A percentile compares a stretch with the other conserved stretches of the same genome.
Evolutionary conservation across 768 basidiomycete species (phyloP).

Genomic region (Kwoniella heveanensis): DNA sequence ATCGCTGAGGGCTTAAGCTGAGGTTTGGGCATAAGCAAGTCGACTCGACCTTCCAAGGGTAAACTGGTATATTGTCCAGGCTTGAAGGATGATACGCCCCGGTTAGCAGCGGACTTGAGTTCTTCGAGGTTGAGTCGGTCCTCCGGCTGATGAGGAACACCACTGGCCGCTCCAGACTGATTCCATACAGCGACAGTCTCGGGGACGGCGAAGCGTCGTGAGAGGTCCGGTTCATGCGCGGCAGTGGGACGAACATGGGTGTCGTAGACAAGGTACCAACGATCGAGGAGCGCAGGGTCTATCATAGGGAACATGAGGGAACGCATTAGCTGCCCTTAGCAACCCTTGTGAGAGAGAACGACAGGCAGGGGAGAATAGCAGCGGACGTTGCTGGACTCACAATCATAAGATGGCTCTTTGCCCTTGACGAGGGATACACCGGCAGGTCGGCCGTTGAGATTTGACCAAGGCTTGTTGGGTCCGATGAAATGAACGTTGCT

Average conservation of each 20-base stretch:
- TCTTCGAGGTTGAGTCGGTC: slow-evolving; percentile 66
- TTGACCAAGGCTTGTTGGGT: slow-evolving; percentile 91
- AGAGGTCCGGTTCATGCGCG: slow-evolving; percentile 44
- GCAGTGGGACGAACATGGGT: slow-evolving; percentile 72
- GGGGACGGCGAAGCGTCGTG: slow-evolving; percentile 63
- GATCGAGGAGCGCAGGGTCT: slow-evolving; percentile 71
- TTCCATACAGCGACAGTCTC: slow-evolving; percentile 80
- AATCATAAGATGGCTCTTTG: slow-evolving; percentile 47
- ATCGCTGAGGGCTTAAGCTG: slow-evolving; percentile 24
- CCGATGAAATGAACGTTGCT: slow-evolving; percentile 65
- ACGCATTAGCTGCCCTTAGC: background rate
- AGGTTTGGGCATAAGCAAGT: slow-evolving; percentile 70
- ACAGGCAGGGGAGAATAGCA: no score
- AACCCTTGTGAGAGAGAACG: background rate
- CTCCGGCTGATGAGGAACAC: slow-evolving; percentile 38
- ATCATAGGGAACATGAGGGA: background rate
- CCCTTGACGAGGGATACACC: slow-evolving; percentile 55
- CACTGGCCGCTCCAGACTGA: slow-evolving; percentile 46
- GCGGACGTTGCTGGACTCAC: slow-evolving; percentile 45
- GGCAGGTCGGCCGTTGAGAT: slow-evolving; percentile 70
- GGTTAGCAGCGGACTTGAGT: slow-evolving; percentile 58
- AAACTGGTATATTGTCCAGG: slow-evolving; percentile 77
- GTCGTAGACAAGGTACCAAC: slow-evolving; percentile 91
- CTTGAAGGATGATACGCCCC: slow-evolving; percentile 62
- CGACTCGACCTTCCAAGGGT: slow-evolving; percentile 84